Evolutionary conservation across 1,284 basidiomycete genomes (phyloP).

Genomic region (Volvariella volvacea): DNA sequence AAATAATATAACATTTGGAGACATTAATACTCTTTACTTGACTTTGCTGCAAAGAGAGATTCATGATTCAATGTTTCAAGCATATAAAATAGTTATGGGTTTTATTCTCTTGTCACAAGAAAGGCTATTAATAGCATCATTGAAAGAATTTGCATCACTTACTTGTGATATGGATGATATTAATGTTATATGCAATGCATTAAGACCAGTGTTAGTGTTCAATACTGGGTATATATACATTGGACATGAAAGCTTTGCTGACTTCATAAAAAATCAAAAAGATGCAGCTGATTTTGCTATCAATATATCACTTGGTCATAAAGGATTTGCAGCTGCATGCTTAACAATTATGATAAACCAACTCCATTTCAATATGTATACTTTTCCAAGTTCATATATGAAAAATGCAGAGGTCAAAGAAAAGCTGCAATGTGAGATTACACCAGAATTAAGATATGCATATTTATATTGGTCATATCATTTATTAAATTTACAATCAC

Average conservation of each 20-base stretch:
- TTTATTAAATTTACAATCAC: neutral
- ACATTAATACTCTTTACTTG: neutral
- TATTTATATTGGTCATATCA: neutral
- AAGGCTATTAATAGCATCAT: neutral
- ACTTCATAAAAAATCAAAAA: neutral
- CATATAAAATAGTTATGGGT: neutral
- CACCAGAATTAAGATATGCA: neutral
- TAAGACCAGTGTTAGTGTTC: neutral
- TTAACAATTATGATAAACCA: neutral
- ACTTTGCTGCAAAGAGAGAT: neutral
- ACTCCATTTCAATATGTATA: neutral
- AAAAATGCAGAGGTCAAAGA: neutral
- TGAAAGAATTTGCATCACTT: neutral
- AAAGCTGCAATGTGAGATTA: neutral
- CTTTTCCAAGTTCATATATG: neutral
- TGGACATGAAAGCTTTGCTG: neutral
- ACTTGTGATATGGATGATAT: too few species aligned
- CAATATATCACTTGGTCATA: neutral
- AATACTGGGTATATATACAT: neutral
- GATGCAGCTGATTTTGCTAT: neutral
- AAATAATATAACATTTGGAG: neutral
- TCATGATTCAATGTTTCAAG: neutral
- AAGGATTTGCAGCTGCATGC: neutral
- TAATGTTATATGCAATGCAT: neutral
- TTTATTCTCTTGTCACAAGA: neutral